Evolutionary conservation across 2,329 filamentous ascomycete genomes (phyloP).

Genomic region (Trichoderma gracile): DNA sequence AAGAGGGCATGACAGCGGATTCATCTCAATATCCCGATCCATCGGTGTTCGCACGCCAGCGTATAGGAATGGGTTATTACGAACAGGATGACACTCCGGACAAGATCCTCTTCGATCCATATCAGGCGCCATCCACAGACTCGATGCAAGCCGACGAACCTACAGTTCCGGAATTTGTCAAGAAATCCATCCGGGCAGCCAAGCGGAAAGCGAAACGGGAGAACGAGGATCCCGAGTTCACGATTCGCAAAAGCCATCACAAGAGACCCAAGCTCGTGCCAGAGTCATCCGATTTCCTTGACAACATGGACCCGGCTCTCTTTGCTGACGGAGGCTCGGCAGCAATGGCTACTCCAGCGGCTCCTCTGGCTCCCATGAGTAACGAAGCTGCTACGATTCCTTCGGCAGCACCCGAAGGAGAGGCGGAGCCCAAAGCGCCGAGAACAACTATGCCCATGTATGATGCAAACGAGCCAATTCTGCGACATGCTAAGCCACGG

Average conservation of each 20-base stretch:
- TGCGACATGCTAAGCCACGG: slow-evolving; percentile 55
- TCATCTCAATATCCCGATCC: slow-evolving; percentile 51
- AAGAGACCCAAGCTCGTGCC: slow-evolving; percentile 42
- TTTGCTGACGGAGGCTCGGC: slow-evolving; percentile 36
- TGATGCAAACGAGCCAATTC: slow-evolving; percentile 50
- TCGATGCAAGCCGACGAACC: slow-evolving; percentile 46
- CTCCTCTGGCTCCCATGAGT: slow-evolving; percentile 27
- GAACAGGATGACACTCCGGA: slow-evolving; percentile 59
- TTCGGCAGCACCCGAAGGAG: slow-evolving; percentile 8
- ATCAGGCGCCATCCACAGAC: slow-evolving; percentile 54
- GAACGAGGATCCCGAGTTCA: slow-evolving; percentile 57
- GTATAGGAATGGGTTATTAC: slow-evolving; percentile 62
- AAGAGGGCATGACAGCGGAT: slow-evolving; percentile 37
- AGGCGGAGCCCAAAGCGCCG: slow-evolving; percentile 31
- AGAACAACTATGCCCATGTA: slow-evolving; percentile 32
- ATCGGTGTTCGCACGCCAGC: slow-evolving; percentile 47
- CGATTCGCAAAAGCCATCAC: slow-evolving; percentile 44
- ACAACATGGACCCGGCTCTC: slow-evolving; percentile 56
- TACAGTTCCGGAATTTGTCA: slow-evolving; percentile 55
- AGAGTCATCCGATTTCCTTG: slow-evolving; percentile 37
- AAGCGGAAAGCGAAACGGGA: slow-evolving; percentile 56
- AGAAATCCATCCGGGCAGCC: slow-evolving; percentile 54
- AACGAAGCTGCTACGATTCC: slow-evolving; percentile 28
- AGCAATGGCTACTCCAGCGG: slow-evolving; percentile 25
- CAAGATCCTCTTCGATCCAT: slow-evolving; percentile 61